Base-by-base conservation (phyloP, 768 basidiomycete genomes). In the Boletus vermiculosoides region DNA sequence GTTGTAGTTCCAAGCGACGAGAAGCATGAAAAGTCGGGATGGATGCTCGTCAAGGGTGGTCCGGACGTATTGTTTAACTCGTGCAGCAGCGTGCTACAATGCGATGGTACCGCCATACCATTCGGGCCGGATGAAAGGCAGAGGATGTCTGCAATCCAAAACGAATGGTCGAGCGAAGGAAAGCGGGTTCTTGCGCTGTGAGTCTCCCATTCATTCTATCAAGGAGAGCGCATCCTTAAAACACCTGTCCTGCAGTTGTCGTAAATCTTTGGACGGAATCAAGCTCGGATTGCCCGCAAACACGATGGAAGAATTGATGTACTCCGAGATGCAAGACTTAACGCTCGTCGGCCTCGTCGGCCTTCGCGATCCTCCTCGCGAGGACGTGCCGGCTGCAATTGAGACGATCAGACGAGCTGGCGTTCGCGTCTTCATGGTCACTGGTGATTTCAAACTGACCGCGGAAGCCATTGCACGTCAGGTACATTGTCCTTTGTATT, bases 361-460 rank as follows among this genome's bases (percentile, higher is more conserved):
- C n/a, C 76, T 85, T 57, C 76, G 77, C 60, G 84, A 85, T 59
- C 83, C 83, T 15, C 83, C 83, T n/a, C 77, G 83, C 18, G 76
- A 76, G 5, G 79, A 83, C 41, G 78, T 78, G 6, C 70, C 75
- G 1, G 70, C 66, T 6, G 79, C 83, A 13, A 79, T 85, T 2
- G 61, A 70, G 18, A 73, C 77, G 46, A 81, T 80, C 64, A 69
- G 77, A 45, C 62, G 74, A 41, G 83, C 83, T 20, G 82, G 83
- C 15, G 76, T 82, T 53, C 76, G 78, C 16, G 77, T 83, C 33
- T 78, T 80, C 61, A 83, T 84, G 82, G 74, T 84, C 16, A 84
- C 83, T 1, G 83, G 83, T 33, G 83, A 83, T 63, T 81, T 81
- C 67, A 71, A 77, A 34, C 71, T 80, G 39, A 84, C 83, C 1